Evolutionary conservation across 2,329 filamentous ascomycete species (phyloP), one percentile per base, ranked within the genome.

Genomic region (Thelonectria blattea): DNA sequence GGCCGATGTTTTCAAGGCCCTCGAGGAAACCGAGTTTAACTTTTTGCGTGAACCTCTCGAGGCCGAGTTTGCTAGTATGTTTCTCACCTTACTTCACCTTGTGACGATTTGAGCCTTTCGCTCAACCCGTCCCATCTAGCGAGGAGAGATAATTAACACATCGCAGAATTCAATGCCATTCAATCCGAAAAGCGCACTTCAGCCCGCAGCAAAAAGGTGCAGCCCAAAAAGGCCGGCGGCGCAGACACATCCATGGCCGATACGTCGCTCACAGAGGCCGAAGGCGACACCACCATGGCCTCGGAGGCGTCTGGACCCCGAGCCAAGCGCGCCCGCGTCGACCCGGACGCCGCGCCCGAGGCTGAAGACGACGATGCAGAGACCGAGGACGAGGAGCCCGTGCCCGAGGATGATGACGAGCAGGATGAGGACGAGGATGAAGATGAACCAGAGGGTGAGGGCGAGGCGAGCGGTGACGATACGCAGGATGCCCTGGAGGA

Each of bases 21-120:
- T 95, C 48, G 87, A 90, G n/a, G 88, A 91, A 39, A 85, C 88
- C 48, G 91, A 94, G 73, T 91, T 91, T 50, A 82, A 82, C n/a
- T 93, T 93, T 72, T 80, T 92, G 57, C 84, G 85, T 14, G 80
- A 80, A 57, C 81, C 87, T 34, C 79, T 94, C 32, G 89, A 94
- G 75, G 88, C 87, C 6, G 91, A 94, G 75, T 89, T 93, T 72
- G 85, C 86, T 43, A 92, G 90, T 92, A 74, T 49, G 87, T 80
- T 5, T 30, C 51, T 41, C 12, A 20, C 24, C 22, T 18, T 24
- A 30, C 41, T 56, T n/a, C 48, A 14, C 10, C 20, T 18, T 11
- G 8, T 4, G 10, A 34, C 42, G n/a, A 37, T 51, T 24, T 30
- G 52, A 6, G 24, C 10, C 8, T 56, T 22, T 30, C 27, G 41